Evolutionary conservation across 192 early-diverging fungal genomes (phyloP).

Genomic region (Podila epicladia): DNA sequence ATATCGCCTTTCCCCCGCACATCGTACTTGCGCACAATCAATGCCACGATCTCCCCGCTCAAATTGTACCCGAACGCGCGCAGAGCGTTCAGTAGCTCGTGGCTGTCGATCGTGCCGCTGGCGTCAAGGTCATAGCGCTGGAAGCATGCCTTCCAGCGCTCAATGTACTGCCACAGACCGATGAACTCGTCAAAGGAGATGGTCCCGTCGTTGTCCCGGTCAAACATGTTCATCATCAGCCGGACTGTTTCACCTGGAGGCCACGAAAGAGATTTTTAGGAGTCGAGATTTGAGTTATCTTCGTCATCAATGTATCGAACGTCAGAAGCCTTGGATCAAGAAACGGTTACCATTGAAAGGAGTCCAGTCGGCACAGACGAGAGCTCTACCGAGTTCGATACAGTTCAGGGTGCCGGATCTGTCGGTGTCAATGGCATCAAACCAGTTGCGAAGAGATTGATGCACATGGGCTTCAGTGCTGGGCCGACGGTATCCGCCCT

Average conservation of each 20-base stretch:
- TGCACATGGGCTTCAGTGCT: not conserved
- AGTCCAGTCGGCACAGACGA: constrained; percentile 67
- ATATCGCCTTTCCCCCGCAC: constrained; percentile 54
- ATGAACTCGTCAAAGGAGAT: constrained; percentile 75
- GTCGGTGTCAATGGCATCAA: constrained; percentile 60
- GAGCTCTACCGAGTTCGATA: constrained; percentile 64
- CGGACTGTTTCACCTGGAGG: constrained; percentile 69
- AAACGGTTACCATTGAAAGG: constrained; percentile 61
- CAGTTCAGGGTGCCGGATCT: constrained; percentile 61
- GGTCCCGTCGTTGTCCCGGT: constrained; percentile 65
- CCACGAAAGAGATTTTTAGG: not conserved
- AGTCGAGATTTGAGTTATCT: too few relatives aligned
- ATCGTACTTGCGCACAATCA: constrained; percentile 56
- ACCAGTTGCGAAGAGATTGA: constrained; percentile 29
- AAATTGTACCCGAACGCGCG: constrained; percentile 53
- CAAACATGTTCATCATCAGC: constrained; percentile 74
- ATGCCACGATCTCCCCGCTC: constrained; percentile 16
- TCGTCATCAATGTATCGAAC: not conserved
- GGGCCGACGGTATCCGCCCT: too few relatives aligned
- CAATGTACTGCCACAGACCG: constrained; percentile 74
- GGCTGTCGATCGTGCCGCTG: constrained; percentile 72
- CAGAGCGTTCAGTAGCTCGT: constrained; percentile 44
- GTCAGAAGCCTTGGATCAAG: too few relatives aligned
- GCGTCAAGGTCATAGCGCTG: constrained; percentile 70
- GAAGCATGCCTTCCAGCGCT: constrained; percentile 77